Conservation (phyloP, 73 alveolate species). For the Blepharisma japonicum region DNA sequence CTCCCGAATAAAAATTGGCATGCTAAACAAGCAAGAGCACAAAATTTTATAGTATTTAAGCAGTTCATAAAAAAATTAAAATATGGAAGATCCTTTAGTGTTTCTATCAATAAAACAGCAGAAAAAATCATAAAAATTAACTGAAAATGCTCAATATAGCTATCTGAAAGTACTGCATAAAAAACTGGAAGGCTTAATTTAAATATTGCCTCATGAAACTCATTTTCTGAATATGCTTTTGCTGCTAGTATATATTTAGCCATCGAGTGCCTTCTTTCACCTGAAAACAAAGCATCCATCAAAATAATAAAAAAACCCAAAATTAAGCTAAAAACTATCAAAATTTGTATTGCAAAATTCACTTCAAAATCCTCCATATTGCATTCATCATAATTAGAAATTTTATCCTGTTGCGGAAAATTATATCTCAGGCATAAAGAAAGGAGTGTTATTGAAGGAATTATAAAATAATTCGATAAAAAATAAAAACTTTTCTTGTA, state of each 20-base stretch:
- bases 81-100: neutral
- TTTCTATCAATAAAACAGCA: neutral
- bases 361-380: no score
- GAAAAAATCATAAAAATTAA: neutral
- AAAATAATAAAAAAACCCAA: no score
- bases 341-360: no score
- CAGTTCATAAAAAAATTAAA: neutral
- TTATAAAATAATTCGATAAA: no score
- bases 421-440: no score
- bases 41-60: neutral
- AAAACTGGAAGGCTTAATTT: neutral
- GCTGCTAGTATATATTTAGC: neutral
- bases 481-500: no score
- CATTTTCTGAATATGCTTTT: neutral
- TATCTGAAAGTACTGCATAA: neutral
- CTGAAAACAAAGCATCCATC: neutral
- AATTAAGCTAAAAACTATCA: no score
- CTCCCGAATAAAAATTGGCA: neutral
- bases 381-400: no score
- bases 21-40: neutral
- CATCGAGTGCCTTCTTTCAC: neutral
- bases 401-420: no score
- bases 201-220: neutral
- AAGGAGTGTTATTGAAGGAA: no score
- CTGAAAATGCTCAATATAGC: neutral